phyloP scores from a whole-genome alignment of 2,329 filamentous ascomycete genomes.

The Sphaerostilbella broomeana region DNA sequence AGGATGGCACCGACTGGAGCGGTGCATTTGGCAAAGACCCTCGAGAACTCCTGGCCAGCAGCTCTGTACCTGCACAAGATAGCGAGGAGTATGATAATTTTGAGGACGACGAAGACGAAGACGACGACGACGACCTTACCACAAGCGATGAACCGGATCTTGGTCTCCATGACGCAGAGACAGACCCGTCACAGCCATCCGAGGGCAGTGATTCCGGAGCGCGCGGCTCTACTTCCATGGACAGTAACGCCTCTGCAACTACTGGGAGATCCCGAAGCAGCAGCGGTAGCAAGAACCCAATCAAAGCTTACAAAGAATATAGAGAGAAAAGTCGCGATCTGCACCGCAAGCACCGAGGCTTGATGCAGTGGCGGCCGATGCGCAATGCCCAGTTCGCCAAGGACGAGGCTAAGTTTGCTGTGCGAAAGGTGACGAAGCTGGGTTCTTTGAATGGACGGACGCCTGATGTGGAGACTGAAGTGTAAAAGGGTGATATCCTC shows the following conservation, averaged over 20 bases:
- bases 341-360: constrained; percentile 76
- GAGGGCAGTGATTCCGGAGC: constrained; percentile 24
- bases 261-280: constrained; percentile 25
- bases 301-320: constrained; percentile 55
- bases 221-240: constrained; percentile 36
- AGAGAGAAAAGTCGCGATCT: constrained; percentile 65
- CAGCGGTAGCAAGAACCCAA: constrained; percentile 43
- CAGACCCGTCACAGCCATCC: constrained; percentile 22
- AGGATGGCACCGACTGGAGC: constrained; percentile 78
- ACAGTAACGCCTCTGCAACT: constrained; percentile 31
- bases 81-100: constrained; percentile 36
- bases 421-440: constrained; percentile 69
- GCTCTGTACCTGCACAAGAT: constrained; percentile 22
- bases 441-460: constrained; percentile 73
- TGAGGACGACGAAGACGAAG: constrained; percentile 27
- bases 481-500: constrained; percentile 27
- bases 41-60: constrained; percentile 36
- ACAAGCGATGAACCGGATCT: constrained; percentile 42
- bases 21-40: constrained; percentile 80
- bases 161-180: constrained; percentile 52
- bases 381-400: constrained; percentile 82
- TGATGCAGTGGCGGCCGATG: constrained; percentile 95
- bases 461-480: constrained; percentile 81
- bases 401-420: constrained; percentile 73
- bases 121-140: constrained; percentile 30